phyloP scores from a whole-genome alignment of 164 flowering plant genomes.

The Macadamia tetraphylla region DNA sequence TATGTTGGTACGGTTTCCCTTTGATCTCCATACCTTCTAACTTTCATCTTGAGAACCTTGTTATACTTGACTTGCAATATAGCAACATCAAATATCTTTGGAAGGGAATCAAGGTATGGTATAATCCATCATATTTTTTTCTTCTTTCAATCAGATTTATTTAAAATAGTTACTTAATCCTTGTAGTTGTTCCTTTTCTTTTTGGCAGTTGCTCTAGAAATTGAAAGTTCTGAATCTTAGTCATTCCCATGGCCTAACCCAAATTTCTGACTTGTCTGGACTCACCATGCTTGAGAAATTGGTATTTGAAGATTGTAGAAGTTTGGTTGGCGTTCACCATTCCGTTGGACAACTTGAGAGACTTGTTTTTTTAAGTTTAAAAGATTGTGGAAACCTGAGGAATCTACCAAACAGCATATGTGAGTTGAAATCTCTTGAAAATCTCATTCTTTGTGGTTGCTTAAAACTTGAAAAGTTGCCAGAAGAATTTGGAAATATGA shows the following conservation, averaged over 20 bases:
- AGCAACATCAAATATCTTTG: slow-evolving; percentile 11
- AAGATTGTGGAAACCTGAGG: slow-evolving; percentile 1
- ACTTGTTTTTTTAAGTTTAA: slow-evolving; percentile 4
- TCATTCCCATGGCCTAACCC: no score
- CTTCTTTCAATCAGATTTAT: background rate
- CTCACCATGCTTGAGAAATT: background rate
- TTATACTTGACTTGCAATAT: slow-evolving; percentile 10
- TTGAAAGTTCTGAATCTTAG: no score
- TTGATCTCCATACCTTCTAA: slow-evolving; percentile 10
- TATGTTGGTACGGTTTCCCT: slow-evolving; percentile 18
- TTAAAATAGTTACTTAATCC: background rate
- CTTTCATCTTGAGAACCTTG: slow-evolving; percentile 7
- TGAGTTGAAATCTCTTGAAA: slow-evolving; percentile 4
- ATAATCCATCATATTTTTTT: background rate
- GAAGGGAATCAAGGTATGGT: slow-evolving; percentile 6
- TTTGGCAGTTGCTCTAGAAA: no score
- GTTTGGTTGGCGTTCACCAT: slow-evolving; percentile 6
- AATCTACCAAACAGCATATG: slow-evolving; percentile 7
- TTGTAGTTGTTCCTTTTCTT: background rate
- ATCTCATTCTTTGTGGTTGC: slow-evolving; percentile 11
- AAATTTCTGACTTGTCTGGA: no score
- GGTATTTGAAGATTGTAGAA: slow-evolving; percentile 12
- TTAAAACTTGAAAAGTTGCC: slow-evolving; percentile 11
- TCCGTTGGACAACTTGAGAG: slow-evolving; percentile 1
- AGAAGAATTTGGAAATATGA: background rate